Evolutionary conservation across 164 flowering plant species (phyloP).

Genomic region (Sextonia rubra): DNA sequence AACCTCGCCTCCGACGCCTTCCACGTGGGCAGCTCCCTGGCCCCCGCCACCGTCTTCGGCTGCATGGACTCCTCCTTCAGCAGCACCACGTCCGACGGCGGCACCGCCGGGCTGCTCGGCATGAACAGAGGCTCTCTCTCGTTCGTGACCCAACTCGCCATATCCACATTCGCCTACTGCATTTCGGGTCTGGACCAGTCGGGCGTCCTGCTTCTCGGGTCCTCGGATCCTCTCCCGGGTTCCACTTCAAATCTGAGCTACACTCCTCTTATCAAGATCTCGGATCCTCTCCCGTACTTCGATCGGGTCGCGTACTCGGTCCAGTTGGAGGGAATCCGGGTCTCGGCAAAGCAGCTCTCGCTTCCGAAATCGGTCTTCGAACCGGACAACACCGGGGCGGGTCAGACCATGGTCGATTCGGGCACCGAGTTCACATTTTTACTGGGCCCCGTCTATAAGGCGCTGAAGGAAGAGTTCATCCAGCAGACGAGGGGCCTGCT

Average conservation of each 20-base stretch:
- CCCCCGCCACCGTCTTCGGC: conserved; percentile 54
- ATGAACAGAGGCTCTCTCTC: conserved; percentile 83
- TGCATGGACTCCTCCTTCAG: conserved; percentile 57
- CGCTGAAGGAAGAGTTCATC: conserved; percentile 55
- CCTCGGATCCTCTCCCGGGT: conserved; percentile 23
- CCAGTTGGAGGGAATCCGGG: conserved; percentile 66
- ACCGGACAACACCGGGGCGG: conserved; percentile 93
- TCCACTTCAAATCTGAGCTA: conserved; percentile 40
- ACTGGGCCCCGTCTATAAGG: conserved; percentile 73
- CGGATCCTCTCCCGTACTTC: conserved; percentile 62
- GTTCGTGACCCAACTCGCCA: conserved; percentile 60
- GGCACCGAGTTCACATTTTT: conserved; percentile 81
- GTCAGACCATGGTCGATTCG: conserved; percentile 90
- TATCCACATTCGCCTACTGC: conserved; percentile 71
- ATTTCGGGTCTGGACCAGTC: conserved; percentile 55
- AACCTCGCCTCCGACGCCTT: conserved; percentile 67
- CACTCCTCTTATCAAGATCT: conserved; percentile 61
- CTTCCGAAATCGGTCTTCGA: conserved; percentile 53
- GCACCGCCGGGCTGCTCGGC: conserved; percentile 63
- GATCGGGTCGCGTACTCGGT: conserved; percentile 74
- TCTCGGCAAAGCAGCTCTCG: conserved; percentile 34
- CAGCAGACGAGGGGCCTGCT: conserved; percentile 40
- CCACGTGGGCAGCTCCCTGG: conserved; percentile 24
- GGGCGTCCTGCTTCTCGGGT: conserved; percentile 64
- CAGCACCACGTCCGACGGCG: conserved; percentile 44